Evolutionary conservation across 805 yeast genomes (phyloP).

Genomic region (Scheffersomyces ergatensis): DNA sequence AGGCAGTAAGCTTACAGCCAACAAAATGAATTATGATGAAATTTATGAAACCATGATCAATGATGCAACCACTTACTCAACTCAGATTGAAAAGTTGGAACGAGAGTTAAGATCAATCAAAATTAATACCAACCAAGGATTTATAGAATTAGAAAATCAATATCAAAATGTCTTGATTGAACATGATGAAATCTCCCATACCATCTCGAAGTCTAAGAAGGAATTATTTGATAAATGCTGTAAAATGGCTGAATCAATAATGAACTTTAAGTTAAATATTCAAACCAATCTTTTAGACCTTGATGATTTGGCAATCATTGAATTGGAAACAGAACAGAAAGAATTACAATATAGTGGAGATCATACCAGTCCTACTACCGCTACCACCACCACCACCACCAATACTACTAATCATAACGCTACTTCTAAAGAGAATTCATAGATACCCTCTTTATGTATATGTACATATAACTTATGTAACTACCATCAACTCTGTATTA

Average conservation of each 20-base stretch:
- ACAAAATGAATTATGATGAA: conserved; percentile 54
- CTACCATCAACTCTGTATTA: no score
- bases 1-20: conserved; percentile 53
- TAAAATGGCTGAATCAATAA: conserved; percentile 55
- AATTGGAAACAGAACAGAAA: conserved; percentile 14
- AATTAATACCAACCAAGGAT: conserved; percentile 47
- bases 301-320: conserved; percentile 41
- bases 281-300: conserved; percentile 64
- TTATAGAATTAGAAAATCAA: conserved; percentile 43
- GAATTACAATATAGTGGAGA: not conserved
- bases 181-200: conserved; percentile 47
- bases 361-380: not conserved
- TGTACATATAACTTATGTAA: no score
- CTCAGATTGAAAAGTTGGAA: conserved; percentile 66
- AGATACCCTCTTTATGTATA: no score
- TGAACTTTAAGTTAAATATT: conserved; percentile 64
- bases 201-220: conserved; percentile 46
- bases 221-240: conserved; percentile 53
- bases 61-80: conserved; percentile 50
- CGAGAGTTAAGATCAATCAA: conserved; percentile 52
- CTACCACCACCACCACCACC: not conserved
- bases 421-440: no score
- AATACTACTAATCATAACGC: no score
- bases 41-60: conserved; percentile 52
- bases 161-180: conserved; percentile 53